A percentile compares a stretch with the other conserved stretches of the same genome.
Conservation (phyloP, 345 rosid species). For the Corchorus capsularis region DNA sequence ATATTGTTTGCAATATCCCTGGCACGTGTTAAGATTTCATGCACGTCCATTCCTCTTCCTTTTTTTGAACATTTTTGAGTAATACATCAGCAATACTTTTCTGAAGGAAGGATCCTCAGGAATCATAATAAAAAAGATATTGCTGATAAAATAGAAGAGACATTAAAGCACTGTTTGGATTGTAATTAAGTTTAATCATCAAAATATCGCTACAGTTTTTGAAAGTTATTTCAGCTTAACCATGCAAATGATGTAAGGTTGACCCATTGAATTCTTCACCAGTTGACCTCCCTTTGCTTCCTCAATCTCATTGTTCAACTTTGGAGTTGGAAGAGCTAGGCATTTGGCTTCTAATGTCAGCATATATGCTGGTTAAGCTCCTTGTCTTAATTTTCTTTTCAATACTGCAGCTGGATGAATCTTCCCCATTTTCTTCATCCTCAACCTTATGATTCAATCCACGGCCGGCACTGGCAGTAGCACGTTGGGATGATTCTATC, state of each 20-base stretch:
- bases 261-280: background rate
- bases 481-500: background rate
- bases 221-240: background rate
- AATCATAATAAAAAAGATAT: background rate
- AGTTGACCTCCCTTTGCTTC: background rate
- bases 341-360: conserved; percentile 5
- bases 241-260: background rate
- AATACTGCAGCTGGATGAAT: background rate
- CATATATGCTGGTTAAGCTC: background rate
- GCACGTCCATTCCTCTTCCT: no score
- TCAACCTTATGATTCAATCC: background rate
- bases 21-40: no score
- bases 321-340: background rate
- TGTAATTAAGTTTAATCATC: background rate
- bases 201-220: background rate
- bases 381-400: background rate
- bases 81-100: no score
- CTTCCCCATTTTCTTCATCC: background rate
- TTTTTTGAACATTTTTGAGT: no score
- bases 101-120: no score
- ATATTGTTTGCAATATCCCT: no score
- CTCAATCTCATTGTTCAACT: background rate
- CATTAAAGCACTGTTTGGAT: background rate
- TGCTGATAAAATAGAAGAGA: background rate
- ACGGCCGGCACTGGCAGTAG: background rate